Conservation (phyloP, 805 yeast genomes). For the Kuraishia borneana region DNA sequence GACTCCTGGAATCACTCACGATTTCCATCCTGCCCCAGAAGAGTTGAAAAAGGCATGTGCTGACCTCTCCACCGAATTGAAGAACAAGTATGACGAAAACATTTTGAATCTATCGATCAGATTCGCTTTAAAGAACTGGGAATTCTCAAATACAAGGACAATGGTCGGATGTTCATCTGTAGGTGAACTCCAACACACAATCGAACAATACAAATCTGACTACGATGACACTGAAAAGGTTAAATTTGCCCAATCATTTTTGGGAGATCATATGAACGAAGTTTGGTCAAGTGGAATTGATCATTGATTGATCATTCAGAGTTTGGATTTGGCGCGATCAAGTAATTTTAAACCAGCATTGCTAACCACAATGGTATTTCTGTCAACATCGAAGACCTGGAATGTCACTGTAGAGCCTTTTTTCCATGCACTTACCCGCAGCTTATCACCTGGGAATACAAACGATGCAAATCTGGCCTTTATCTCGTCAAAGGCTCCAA, state of each 20-base stretch:
- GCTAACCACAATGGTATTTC: conserved; percentile 68
- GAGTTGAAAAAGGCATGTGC: conserved; percentile 44
- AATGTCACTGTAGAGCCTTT: conserved; percentile 59
- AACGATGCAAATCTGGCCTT: conserved; percentile 86
- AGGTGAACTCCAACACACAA: conserved; percentile 53
- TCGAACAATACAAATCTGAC: conserved; percentile 40
- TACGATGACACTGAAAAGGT: conserved; percentile 32
- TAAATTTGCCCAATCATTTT: conserved; percentile 26
- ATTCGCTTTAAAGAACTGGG: conserved; percentile 59
- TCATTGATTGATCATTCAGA: conserved; percentile 9
- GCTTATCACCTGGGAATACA: conserved; percentile 90
- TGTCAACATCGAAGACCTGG: conserved; percentile 74
- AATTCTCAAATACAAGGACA: conserved; percentile 37
- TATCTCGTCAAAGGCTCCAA: conserved; percentile 72
- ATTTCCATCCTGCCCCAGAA: conserved; percentile 71
- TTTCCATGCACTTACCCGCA: conserved; percentile 79
- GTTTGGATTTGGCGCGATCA: conserved; percentile 10
- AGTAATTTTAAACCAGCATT: conserved; percentile 72
- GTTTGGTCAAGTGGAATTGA: conserved; percentile 41
- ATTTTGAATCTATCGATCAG: conserved; percentile 76
- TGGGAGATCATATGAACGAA: conserved; percentile 50
- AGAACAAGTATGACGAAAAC: conserved; percentile 34
- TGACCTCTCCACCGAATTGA: conserved; percentile 28
- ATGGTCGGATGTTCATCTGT: conserved; percentile 70
- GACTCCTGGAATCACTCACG: conserved; percentile 52